Conservation (phyloP, 768 basidiomycete genomes). For the Termitomyces titanicus region DNA sequence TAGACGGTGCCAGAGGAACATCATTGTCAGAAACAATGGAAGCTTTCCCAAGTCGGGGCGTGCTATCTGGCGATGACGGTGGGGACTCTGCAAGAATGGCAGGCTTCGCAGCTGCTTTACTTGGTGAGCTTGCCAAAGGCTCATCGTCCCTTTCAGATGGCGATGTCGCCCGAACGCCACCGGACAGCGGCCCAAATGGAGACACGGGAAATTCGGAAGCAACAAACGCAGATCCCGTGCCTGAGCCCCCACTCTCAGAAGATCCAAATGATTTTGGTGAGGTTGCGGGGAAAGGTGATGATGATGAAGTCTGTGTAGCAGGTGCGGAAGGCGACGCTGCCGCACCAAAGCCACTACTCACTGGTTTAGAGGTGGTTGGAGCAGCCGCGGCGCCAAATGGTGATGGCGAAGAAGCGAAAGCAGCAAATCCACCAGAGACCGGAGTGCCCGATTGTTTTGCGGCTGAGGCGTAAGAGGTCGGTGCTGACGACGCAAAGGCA, state of each 20-base stretch:
- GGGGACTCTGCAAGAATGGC: conserved; percentile 10
- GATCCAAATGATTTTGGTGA: conserved; percentile 2
- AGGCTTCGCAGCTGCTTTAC: conserved; percentile 6
- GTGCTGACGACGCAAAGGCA: conserved; percentile 18
- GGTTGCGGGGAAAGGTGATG: background rate
- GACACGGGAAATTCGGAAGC: conserved; percentile 1
- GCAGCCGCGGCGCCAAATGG: conserved; percentile 23
- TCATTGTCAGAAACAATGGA: conserved; percentile 12
- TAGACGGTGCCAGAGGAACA: conserved; percentile 11
- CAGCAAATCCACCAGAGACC: conserved; percentile 17
- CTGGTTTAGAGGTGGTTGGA: background rate
- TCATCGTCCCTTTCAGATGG: conserved; percentile 3
- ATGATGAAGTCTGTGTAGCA: conserved; percentile 2
- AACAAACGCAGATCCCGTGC: conserved; percentile 9
- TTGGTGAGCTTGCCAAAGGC: background rate
- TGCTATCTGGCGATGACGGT: conserved; percentile 19
- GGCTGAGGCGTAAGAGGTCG: conserved; percentile 8
- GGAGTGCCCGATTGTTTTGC: background rate
- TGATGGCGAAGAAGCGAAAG: conserved; percentile 22
- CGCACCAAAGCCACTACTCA: conserved; percentile 15
- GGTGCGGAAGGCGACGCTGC: conserved; percentile 14
- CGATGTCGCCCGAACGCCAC: conserved; percentile 1
- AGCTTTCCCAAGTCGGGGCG: conserved; percentile 13
- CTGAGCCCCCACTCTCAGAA: background rate
- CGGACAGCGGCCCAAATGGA: conserved; percentile 9